Base-by-base conservation (phyloP, 495 filamentous ascomycete species). In the Lichenothelia convexa region DNA sequence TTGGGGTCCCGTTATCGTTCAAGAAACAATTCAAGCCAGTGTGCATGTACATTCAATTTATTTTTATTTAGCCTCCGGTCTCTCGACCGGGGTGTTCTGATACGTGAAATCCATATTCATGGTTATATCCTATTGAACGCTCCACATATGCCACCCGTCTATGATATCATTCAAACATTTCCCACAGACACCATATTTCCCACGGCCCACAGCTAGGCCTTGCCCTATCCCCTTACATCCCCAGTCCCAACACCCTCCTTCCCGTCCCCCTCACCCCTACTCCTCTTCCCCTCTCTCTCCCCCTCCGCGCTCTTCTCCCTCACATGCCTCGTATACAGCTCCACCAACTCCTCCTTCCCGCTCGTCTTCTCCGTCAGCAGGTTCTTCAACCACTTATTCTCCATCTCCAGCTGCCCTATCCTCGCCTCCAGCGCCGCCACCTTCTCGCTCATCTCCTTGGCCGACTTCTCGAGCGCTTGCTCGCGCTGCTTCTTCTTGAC, bases 401-500 rank as follows among this genome's bases (percentile, higher is more conserved):
- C 87, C 56, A 80, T 86, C 64, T 94, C 82, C 19, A 97, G 61
- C 46, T 85, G 75, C 36, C 73, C 71, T 34, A 97, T 82, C 29
- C 78, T 74, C 34, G 73, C 67, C 56, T 95, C 89, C 9, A 97
- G 68, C 8, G 59, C 61, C 8, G 61, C 62, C 29, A 91, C 80
- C 60, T 86, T 85, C 23, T 93, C 87, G 5, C 69, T 71, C 53
- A 92, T 82, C 46, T 94, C 89, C 57, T 91, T 87, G 40, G 89
- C 79, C 31, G 73, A 73, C 38, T 76, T 75, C 62, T 95, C 89
- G 40, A 97, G 78, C 2, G 79, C 77, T 53, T 89, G 80, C 62
- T 97, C 89, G 36, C 89, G 80, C 59, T 92, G 82, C 71, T 97
- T 97, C 81, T 97, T 97, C 72, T 97, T 97, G 49, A 92, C 73